phyloP scores from a whole-genome alignment of 2,329 filamentous ascomycete species.

The Orbilia ellipsospora region DNA sequence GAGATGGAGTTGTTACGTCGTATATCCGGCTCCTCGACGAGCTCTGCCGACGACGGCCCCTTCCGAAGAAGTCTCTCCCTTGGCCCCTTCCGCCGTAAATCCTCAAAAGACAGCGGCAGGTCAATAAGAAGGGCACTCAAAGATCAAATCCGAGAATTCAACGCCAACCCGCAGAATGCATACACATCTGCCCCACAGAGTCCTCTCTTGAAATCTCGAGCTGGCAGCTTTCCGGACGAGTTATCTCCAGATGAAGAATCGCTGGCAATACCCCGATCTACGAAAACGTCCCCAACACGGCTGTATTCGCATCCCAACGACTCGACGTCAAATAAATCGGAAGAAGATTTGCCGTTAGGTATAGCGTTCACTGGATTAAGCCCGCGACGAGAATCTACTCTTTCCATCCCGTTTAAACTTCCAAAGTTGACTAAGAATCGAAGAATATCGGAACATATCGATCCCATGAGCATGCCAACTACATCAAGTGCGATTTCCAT shows the following conservation, averaged over 20 bases:
- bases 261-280: conserved; percentile 16
- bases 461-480: conserved; percentile 25
- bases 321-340: conserved; percentile 31
- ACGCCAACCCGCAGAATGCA: conserved; percentile 22
- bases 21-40: conserved; percentile 48
- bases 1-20: conserved; percentile 49
- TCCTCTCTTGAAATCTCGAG: conserved; percentile 29
- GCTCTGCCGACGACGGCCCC: conserved; percentile 32
- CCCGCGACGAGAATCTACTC: conserved; percentile 34
- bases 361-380: conserved; percentile 46
- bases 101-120: conserved; percentile 43
- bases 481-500: conserved; percentile 15
- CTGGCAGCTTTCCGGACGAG: conserved; percentile 16
- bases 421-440: conserved; percentile 35
- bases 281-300: conserved; percentile 12
- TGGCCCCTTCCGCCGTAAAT: conserved; percentile 39
- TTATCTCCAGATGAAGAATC: conserved; percentile 15
- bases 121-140: conserved; percentile 26
- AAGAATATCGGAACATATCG: conserved; percentile 46
- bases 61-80: conserved; percentile 38
- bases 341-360: conserved; percentile 43
- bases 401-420: conserved; percentile 35
- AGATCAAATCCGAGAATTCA: conserved; percentile 39
- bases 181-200: conserved; percentile 47
- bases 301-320: conserved; percentile 41